Evolutionary conservation across 306 rosid genomes (phyloP), one percentile per base, ranked within the genome.

Genomic region (Arachis stenosperma): DNA sequence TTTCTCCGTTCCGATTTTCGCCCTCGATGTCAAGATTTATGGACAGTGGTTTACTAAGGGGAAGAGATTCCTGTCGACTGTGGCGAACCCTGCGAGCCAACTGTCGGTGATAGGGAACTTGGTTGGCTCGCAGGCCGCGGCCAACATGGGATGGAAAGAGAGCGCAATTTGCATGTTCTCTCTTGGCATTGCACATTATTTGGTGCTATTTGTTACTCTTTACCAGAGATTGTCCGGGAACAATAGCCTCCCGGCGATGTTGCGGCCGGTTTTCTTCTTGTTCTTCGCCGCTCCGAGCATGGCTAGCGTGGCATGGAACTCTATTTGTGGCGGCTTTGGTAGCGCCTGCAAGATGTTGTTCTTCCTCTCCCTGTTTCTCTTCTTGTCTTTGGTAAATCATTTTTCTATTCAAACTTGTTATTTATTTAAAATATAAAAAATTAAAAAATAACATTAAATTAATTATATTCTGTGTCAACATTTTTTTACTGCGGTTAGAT

Each of bases 241-340:
- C 4, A 67, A 81, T 14, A 70, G 47, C 12, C 62, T 88, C 55
- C 88, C 92, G 8, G 71, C 81, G 2, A 66, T 71, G 81, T 61
- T 84, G n/a, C 61, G 80, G 7, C 89, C 93, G 0, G 83, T 84
- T 9, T 84, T 82, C 78, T 86, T 88, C 72, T 78, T 84, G 81
- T 88, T 86, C 84, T 76, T 87, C 15, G 93, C 90, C 1, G 85
- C 89, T 44, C 90, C 89, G 0, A 84, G 93, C 74, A 22, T 82
- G 27, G 93, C 87, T 0, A 84, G 87, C 70, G 68, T 88, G 65
- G 81, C 90, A 51, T 88, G 90, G 93, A 51, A 73, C 58, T 61
- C 86, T 39, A 80, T 88, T 39, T 65, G 62, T 33, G 87, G 86
- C 27, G 12, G 11, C 39, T 80, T 82, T 56, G 84, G 81, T 11